Conservation (phyloP, 306 rosid species). For the Vicia sativa region DNA sequence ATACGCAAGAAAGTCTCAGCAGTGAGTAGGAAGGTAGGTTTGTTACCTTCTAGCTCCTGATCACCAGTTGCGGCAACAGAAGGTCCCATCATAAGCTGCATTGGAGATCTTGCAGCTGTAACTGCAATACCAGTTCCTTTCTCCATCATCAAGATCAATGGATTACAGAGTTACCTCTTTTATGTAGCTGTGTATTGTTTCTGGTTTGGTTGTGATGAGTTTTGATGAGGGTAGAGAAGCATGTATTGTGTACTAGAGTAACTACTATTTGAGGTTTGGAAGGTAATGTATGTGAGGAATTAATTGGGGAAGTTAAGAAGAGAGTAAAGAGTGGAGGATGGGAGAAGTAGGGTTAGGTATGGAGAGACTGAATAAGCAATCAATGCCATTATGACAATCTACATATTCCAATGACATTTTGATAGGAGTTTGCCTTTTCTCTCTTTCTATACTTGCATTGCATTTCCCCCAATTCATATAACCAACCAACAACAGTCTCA, state of each 20-base stretch:
- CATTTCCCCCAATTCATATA: neutral
- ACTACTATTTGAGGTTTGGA: neutral
- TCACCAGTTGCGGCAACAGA: neutral
- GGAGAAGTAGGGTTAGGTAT: slow-evolving; percentile 19
- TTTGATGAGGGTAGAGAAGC: neutral
- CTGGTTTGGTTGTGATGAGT: neutral
- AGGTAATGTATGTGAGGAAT: neutral
- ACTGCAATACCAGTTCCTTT: slow-evolving; percentile 1
- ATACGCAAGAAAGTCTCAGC: slow-evolving; percentile 79
- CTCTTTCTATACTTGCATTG: neutral
- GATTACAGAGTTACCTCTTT: no score
- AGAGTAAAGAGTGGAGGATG: neutral
- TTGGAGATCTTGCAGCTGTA: slow-evolving; percentile 41
- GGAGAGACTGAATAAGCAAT: slow-evolving; percentile 27
- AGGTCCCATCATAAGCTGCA: slow-evolving; percentile 36
- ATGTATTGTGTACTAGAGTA: neutral
- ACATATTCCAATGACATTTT: slow-evolving; percentile 33
- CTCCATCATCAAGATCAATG: slow-evolving; percentile 27
- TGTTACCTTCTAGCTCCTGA: slow-evolving; percentile 30
- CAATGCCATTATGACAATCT: slow-evolving; percentile 39
- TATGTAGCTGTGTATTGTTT: neutral
- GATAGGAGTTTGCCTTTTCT: neutral
- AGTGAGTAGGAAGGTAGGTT: slow-evolving; percentile 46
- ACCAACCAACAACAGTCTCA: neutral
- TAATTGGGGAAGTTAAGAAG: neutral